These are phyloP conservation scores for Suillus cothurnatus DNA, from an alignment of 768 basidiomycete species.

Conservation along the genomic window DNA sequence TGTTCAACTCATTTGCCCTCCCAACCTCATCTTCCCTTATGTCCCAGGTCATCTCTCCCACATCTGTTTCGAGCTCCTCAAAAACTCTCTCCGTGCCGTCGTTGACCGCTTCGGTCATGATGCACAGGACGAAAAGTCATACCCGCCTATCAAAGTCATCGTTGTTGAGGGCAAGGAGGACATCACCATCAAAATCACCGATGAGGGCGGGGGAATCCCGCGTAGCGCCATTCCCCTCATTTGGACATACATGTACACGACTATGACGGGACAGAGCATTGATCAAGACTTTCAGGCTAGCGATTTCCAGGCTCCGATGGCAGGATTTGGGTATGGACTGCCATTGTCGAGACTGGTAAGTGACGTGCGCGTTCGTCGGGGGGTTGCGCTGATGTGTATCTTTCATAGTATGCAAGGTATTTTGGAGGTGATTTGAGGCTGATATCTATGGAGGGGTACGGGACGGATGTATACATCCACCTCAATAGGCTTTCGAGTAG, in stretches of 20 bases:
- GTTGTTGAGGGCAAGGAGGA: constrained; percentile 98
- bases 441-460: constrained; percentile 99
- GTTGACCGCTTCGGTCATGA: constrained; percentile 91
- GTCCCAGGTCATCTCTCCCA: constrained; percentile 97
- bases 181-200: constrained; percentile 98
- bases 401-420: constrained; percentile 82
- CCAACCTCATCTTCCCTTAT: constrained; percentile 85
- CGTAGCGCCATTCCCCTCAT: constrained; percentile 86
- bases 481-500: constrained; percentile 84
- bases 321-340: constrained; percentile 93
- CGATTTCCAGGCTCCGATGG: constrained; percentile 98
- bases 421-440: constrained; percentile 92
- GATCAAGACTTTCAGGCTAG: constrained; percentile 80
- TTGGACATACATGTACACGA: constrained; percentile 99
- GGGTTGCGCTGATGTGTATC: neutral
- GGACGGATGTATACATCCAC: constrained; percentile 93
- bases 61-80: constrained; percentile 95
- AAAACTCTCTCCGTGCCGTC: constrained; percentile 96
- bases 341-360: constrained; percentile 88
- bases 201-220: constrained; percentile 96
- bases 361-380: constrained; percentile 16
- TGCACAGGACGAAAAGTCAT: constrained; percentile 24
- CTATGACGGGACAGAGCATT: constrained; percentile 70
- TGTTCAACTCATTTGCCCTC: constrained; percentile 94
- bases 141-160: constrained; percentile 91